Evolutionary conservation across 192 early-diverging fungal species (phyloP), one percentile per base, ranked within the genome.

Genomic region (Gonapodya prolifera): DNA sequence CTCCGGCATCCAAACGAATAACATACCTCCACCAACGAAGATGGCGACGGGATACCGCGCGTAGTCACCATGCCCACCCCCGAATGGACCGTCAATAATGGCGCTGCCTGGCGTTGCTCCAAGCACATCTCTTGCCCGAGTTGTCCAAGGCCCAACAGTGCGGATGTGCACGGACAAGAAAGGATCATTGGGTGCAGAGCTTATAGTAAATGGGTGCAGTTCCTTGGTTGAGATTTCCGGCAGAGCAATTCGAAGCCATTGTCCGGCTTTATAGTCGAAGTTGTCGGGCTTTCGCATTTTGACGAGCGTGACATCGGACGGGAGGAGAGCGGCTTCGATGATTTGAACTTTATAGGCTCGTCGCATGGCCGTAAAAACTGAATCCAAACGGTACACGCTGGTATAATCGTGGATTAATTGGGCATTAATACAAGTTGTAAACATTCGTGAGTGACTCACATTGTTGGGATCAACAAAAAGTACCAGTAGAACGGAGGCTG

Each of bases 121-220:
- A 61, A 61, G 45, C 8, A 61, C 45, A 61, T 61, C 45, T 61
- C 45, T 61, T 16, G 45, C 45, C 23, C 45, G 45, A 8, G 45
- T 61, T 61, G 45, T 61, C 45, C 45, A 61, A 16, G 45, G 45
- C 45, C 45, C 45, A 61, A 61, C 45, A 16, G 45, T 61, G 45
- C 92, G 88, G 61, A 94, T 91, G 76, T 94, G 93, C 34, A 94
- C 81, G 1, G 89, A 90, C 30, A 91, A 79, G 61, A 90, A 94
- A 78, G 89, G 86, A 77, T 94, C 93, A 79, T 94, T 84, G 2
- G 93, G 93, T 30, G 91, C 89, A 30, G 91, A 93, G 28, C 92
- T 94, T 69, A 94, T 84, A 16, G 93, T 94, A 82, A 94, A 94
- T 0, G 93, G 93, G 77, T 94, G 93, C 8, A 73, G 29, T 29